Evolutionary conservation across 768 basidiomycete species (phyloP), one percentile per base, ranked within the genome.

Genomic region (Saitozyma podzolica): DNA sequence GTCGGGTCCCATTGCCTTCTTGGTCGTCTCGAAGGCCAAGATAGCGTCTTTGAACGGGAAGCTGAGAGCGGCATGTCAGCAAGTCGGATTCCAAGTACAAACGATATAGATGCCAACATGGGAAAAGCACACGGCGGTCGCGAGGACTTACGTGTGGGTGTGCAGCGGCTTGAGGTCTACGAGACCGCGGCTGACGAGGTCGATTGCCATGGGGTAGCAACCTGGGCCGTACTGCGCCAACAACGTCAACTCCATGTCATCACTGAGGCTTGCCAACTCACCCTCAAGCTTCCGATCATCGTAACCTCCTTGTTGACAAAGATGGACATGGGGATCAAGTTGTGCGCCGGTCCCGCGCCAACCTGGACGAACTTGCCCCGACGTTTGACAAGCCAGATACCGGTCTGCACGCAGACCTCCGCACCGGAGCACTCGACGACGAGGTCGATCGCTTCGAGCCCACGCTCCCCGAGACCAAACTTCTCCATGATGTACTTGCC

Each of bases 351-450:
- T 17, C 45, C 45, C 11, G n/a, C 45, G 40, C 56, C 17, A n/a
- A 61, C 62, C 62, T 63, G 62, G 11, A 64, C 50, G 47, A 50
- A 61, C 8, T 37, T 62, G 4, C 62, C 66, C 14, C 58, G 43
- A 9, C 66, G 80, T 80, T 87, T 88, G 63, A 85, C 87, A 51
- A 94, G 80, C 74, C 85, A 84, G 64, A 91, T 80, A 8, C 85
- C 91, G 20, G 89, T 92, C 78, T 91, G 91, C 65, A 95, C 89
- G 51, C 91, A 94, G 9, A 87, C 86, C 79, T 94, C 91, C 3
- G 92, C 92, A 40, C 93, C 92, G 60, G 89, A 91, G 19, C 91
- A 91, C 72, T 96, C 93, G 50, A 95, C 82, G 61, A 94, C 88
- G 41, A 94, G 81, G 80, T 95, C 91, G 64, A 95, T 86, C 4